A percentile compares a stretch with the other conserved stretches of the same genome.
Evolutionary conservation across 352 stramenopile genomes (phyloP).

Genomic region (Phytopythium aichiense): DNA sequence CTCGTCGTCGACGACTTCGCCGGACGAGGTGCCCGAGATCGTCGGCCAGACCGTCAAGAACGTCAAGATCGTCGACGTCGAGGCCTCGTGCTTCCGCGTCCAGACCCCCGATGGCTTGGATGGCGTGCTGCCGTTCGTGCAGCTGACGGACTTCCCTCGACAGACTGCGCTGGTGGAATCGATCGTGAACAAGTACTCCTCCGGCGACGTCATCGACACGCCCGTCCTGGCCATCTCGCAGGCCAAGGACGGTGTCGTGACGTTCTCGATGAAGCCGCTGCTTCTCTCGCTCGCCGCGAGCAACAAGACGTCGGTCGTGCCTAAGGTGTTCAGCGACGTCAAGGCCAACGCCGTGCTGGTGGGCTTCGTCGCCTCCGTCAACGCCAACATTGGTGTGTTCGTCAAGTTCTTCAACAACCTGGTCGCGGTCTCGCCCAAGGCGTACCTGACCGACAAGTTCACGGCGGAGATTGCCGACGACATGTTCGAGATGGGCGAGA

Average conservation of each 20-base stretch:
- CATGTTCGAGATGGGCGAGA: slow-evolving; percentile 85
- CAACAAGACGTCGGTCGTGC: slow-evolving; percentile 29
- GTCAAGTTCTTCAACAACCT: slow-evolving; percentile 88
- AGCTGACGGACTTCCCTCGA: slow-evolving; percentile 83
- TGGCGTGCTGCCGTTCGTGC: slow-evolving; percentile 72
- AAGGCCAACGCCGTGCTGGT: slow-evolving; percentile 58
- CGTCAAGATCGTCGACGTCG: slow-evolving; percentile 65
- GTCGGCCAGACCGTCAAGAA: slow-evolving; percentile 56
- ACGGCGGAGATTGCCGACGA: slow-evolving; percentile 61
- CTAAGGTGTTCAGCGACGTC: slow-evolving; percentile 56
- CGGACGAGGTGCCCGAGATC: slow-evolving; percentile 25
- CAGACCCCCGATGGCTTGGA: slow-evolving; percentile 72
- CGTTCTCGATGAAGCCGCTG: slow-evolving; percentile 80
- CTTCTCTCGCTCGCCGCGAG: slow-evolving; percentile 41
- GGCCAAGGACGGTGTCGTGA: slow-evolving; percentile 63
- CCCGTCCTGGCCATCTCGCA: slow-evolving; percentile 69
- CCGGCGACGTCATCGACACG: slow-evolving; percentile 49
- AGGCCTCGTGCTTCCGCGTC: slow-evolving; percentile 64
- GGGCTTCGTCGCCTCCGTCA: slow-evolving; percentile 78
- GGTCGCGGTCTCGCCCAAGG: slow-evolving; percentile 75
- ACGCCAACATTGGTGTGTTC: slow-evolving; percentile 75
- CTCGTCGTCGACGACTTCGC: slow-evolving; percentile 13
- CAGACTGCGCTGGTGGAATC: slow-evolving; percentile 71
- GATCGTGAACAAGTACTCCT: slow-evolving; percentile 47
- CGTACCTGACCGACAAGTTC: slow-evolving; percentile 74